These are phyloP conservation scores for Acanthamoeba triangularis DNA, from an alignment of 208 protist genomes.

Conservation along the genomic window DNA sequence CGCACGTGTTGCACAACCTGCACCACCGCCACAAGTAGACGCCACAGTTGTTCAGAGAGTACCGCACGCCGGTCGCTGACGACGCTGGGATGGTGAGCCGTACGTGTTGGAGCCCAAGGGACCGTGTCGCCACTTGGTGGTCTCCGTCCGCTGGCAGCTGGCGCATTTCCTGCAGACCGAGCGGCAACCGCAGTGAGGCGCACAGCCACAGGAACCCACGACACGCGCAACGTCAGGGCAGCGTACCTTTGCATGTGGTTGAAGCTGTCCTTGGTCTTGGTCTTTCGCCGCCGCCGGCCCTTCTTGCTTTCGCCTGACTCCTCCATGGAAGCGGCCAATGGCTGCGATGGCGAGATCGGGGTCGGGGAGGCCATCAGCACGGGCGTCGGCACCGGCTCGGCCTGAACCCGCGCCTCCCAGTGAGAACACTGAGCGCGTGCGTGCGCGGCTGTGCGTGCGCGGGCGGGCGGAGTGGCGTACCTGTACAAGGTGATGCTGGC, in stretches of 20 bases:
- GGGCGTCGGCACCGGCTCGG: background rate
- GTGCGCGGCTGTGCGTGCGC: too few relatives aligned
- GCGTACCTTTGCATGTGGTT: constrained; percentile 54
- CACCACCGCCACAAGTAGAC: too few relatives aligned
- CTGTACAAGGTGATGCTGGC: background rate
- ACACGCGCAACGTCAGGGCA: background rate
- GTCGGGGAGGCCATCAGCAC: background rate
- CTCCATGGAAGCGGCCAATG: background rate
- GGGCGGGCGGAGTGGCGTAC: background rate
- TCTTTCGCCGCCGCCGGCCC: background rate
- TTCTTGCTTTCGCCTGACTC: background rate
- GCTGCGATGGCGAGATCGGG: background rate
- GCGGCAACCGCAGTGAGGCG: background rate
- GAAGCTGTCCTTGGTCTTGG: constrained; percentile 66
- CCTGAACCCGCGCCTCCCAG: background rate
- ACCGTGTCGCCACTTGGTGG: constrained; percentile 61
- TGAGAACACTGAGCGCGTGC: too few relatives aligned
- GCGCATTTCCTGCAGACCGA: background rate
- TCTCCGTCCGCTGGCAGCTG: constrained; percentile 48
- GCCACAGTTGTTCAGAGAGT: background rate
- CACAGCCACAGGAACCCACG: background rate
- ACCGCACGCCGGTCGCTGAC: background rate
- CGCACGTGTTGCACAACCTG: constrained; percentile 57
- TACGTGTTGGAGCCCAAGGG: constrained; percentile 52
- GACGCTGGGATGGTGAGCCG: background rate